Evolutionary conservation across 768 basidiomycete genomes (phyloP), one percentile per base, ranked within the genome.

Genomic region (Termitomyces sp.): DNA sequence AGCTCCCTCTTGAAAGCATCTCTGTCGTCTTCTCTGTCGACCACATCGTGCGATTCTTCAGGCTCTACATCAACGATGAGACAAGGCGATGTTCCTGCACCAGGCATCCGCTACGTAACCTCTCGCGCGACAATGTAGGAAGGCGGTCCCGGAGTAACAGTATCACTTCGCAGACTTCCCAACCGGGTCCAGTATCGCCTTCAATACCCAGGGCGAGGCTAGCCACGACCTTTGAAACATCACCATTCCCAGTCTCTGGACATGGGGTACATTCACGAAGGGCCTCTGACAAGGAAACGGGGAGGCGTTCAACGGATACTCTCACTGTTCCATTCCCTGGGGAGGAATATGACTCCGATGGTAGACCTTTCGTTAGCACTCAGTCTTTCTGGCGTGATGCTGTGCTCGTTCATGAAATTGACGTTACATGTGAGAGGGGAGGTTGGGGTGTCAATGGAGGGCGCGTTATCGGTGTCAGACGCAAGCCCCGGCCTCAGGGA

Each of bases 211-310:
- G 84, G 57, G 78, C 83, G 50, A 77, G 83, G 59, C 68, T 84
- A 15, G 81, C 83, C 4, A 74, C 83, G 20, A 71, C 74, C 54
- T 80, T 73, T 25, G 85, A 87, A 57, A 70, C 78, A 0, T 74
- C 82, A 5, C 76, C 83, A 9, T 94, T 92, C 70, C 92, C 92
- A 11, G 82, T 94, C 29, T 93, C 89, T 6, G 91, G 81, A 2
- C 92, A 92, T 68, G 93, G 89, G 20, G 81, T 88, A 43, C 85
- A 92, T 70, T 86, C 89, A 31, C 82, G 91, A 50, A 80, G 91
- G 54, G 79, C 81, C 25, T 89, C 88, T 3, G 91, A 92, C 68
- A 90, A 88, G 71, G 86, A 87, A 42, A 66, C 71, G 6, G 70
- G 76, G 4, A 79, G 85, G 31, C 82, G 85, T 54, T 76, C 78